Base-by-base conservation (phyloP, 257 asterid genomes). In the Solanum etuberosum region DNA sequence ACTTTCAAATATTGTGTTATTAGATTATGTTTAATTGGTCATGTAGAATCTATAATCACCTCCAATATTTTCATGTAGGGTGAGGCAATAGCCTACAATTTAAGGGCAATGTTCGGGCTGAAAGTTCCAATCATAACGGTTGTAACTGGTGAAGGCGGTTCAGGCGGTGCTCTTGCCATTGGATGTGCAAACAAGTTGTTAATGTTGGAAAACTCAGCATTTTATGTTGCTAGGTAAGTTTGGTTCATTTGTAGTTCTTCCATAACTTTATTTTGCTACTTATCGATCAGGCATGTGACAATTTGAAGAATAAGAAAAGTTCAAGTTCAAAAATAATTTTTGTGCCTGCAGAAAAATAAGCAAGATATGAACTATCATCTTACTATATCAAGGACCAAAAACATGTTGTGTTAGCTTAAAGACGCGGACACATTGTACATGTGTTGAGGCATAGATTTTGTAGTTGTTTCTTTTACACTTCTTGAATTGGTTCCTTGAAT, bases 101-200 rank as follows among this genome's bases (percentile, higher is more conserved):
- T 97, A 93, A 93, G 98, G 93, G 90, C 96, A 88, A 97, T 97
- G 99, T 97, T 95, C 92, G 99, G 99, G 89, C 92, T 97, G 90
- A 96, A 95, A 91, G 99, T 96, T 73, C 99, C 99, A 85, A 88
- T 97, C 86, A 80, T 96, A 83, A 94, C 98, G 32, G 91, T 97
- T 91, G 96, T 97, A 86, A 91, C 96, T 8, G 99, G 99, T n/a
- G 99, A 97, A 95, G 99, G 99, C 84, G 99, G 99, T 54, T 97
- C 99, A 57, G 99, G 99, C 90, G 99, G 99, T 81, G 99, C 99
- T 91, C 92, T 97, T 89, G 99, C 99, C 85, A 95, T 97, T 92
- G 99, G 95, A 87, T 97, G 99, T 91, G 98, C 94, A 86, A 97
- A 97, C 92, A 96, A 94, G 93, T 89, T 97, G 81, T 86, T 95